Percentiles rank a stretch among this genome's conserved stretches.
Evolutionary conservation across 2,329 filamentous ascomycete genomes (phyloP).

Genomic region (Fusarium newnesense): DNA sequence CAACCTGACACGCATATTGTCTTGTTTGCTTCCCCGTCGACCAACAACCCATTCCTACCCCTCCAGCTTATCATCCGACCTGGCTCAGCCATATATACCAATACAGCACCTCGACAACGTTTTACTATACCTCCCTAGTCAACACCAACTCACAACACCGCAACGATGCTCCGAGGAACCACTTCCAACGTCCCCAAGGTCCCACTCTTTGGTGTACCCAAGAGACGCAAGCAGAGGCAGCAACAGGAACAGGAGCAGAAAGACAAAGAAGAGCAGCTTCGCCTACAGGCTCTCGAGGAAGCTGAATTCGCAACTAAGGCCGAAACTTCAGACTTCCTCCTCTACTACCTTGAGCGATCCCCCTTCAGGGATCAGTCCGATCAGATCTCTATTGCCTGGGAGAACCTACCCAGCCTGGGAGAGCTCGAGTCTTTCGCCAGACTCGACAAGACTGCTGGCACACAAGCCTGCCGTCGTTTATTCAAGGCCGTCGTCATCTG

Average conservation of each 20-base stretch:
- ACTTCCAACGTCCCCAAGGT: slow-evolving; percentile 31
- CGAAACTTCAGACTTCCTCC: slow-evolving; percentile 48
- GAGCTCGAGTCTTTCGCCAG: slow-evolving; percentile 48
- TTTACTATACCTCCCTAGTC: neutral
- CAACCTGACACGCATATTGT: slow-evolving; percentile 34
- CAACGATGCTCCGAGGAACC: slow-evolving; percentile 37
- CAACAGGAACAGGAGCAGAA: slow-evolving; percentile 38
- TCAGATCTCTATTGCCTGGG: slow-evolving; percentile 49
- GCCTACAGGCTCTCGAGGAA: slow-evolving; percentile 41
- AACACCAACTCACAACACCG: slow-evolving; percentile 3
- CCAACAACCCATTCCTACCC: slow-evolving; percentile 17
- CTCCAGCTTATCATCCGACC: slow-evolving; percentile 17
- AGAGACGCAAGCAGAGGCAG: slow-evolving; percentile 43
- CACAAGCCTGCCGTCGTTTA: slow-evolving; percentile 49
- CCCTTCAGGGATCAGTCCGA: slow-evolving; percentile 43
- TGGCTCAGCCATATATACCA: neutral
- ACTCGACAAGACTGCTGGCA: slow-evolving; percentile 50
- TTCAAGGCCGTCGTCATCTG: slow-evolving; percentile 54
- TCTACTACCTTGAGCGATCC: slow-evolving; percentile 46
- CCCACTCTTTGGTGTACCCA: slow-evolving; percentile 41
- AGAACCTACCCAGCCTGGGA: slow-evolving; percentile 48
- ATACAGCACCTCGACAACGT: neutral
- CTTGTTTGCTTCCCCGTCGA: slow-evolving; percentile 20
- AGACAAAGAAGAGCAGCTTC: slow-evolving; percentile 35
- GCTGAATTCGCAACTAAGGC: slow-evolving; percentile 46